Percentiles rank a stretch among this genome's conserved stretches.
These are phyloP conservation scores for Puccinia horiana DNA, from an alignment of 1,284 basidiomycete genomes.

Conservation along the genomic window DNA sequence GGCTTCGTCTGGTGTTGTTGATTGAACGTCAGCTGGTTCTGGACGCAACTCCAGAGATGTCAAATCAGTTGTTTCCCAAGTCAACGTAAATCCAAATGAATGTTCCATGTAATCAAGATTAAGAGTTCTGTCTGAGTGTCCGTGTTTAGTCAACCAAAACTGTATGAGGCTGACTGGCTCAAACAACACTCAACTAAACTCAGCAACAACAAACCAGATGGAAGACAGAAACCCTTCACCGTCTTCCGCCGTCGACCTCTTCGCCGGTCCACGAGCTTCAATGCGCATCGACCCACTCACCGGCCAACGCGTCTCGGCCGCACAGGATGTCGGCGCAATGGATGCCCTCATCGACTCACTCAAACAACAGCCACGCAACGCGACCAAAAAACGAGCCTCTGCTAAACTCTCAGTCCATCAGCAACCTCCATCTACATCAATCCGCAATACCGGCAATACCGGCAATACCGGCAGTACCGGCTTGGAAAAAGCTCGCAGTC, in stretches of 20 bases:
- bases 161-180: no score
- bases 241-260: not conserved
- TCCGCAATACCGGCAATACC: not conserved
- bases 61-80: no score
- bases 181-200: not conserved
- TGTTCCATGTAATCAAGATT: no score
- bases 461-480: not conserved
- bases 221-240: not conserved
- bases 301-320: conserved; percentile 27
- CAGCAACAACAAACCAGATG: not conserved
- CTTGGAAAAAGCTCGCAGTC: not conserved
- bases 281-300: conserved; percentile 22
- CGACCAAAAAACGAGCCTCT: not conserved
- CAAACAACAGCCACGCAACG: not conserved
- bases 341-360: conserved; percentile 34
- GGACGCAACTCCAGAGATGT: no score
- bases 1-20: conserved; percentile 12
- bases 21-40: not conserved
- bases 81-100: no score
- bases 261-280: conserved; percentile 34
- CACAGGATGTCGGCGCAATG: conserved; percentile 22
- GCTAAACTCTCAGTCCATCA: not conserved
- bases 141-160: no score
- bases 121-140: no score
- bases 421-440: not conserved